These are phyloP conservation scores for Somion occarium DNA, from an alignment of 1,284 basidiomycete genomes.

Conservation along the genomic window DNA sequence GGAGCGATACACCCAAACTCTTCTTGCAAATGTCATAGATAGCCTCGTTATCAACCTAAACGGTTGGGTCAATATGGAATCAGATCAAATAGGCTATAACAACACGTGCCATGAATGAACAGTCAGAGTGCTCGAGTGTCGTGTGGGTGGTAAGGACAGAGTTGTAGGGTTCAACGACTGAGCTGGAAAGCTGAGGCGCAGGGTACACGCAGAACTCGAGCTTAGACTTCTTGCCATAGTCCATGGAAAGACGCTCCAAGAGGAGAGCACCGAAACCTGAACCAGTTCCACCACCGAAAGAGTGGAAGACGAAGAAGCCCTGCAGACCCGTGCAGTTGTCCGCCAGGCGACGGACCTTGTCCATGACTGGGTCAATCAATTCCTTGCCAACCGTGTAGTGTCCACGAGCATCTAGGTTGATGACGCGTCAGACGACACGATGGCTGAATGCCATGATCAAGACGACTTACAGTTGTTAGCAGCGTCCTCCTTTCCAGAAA, in stretches of 20 bases:
- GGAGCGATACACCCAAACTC: slow-evolving; percentile 83
- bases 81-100: background rate
- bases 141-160: slow-evolving; percentile 98
- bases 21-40: slow-evolving; percentile 99
- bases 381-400: slow-evolving; percentile 99
- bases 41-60: slow-evolving; percentile 90
- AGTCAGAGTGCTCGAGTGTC: slow-evolving; percentile 98
- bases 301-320: slow-evolving; percentile 99
- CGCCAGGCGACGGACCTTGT: slow-evolving; percentile 92
- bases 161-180: slow-evolving; percentile 99
- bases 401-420: slow-evolving; percentile 80
- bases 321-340: slow-evolving; percentile 98
- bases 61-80: background rate
- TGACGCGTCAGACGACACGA: slow-evolving; percentile 6
- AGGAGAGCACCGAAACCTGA: slow-evolving; percentile 98
- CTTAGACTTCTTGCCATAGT: slow-evolving; percentile 99
- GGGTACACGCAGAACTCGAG: slow-evolving; percentile 99
- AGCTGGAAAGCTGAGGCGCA: slow-evolving; percentile 90
- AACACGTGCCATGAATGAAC: slow-evolving; percentile 87
- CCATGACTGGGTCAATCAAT: slow-evolving; percentile 89
- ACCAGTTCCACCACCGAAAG: slow-evolving; percentile 98
- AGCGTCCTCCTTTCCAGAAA: slow-evolving; percentile 99
- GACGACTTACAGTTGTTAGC: slow-evolving; percentile 90
- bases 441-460: slow-evolving; percentile 2
- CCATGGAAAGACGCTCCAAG: slow-evolving; percentile 91